Base-by-base conservation (phyloP, 345 rosid genomes). In the Cardiospermum halicacabum region DNA sequence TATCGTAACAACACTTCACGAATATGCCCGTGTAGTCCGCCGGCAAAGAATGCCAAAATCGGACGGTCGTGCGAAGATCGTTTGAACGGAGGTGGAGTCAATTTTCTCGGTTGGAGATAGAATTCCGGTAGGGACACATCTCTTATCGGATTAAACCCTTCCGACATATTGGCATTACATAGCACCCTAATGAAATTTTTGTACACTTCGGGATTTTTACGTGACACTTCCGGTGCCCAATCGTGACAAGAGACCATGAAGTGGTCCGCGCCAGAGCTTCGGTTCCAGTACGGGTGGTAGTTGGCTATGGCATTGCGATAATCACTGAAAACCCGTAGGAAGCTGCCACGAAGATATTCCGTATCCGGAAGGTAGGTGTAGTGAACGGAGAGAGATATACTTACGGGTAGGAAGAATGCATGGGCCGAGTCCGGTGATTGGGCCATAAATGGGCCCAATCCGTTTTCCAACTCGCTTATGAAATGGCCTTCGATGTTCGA, bases 121-220 rank as follows among this genome's bases (percentile, higher is more conserved):
- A 84, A 51, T 58, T 81, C 94, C 0, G 94, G 89, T 36, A 89
- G n/a, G 3, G 97, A 57, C 21, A 84, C 89, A 39, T 92, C 96
- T 75, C 85, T 81, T 2, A 19, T 1, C 1, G 90, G 90, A 0
- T 45, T 65, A 74, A 91, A 91, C 8, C 91, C 87, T 66, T 89
- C 96, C 0, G 92, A 77, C 4, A 79, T 65, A 54, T 91, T 91
- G 66, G 97, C 97, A 66, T 89, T 91, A 75, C 96, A 89, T 1
- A 89, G 82, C 19, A 76, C 97, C 58, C 94, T 78, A 0, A 85
- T 74, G 51, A 87, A 84, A 59, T 79, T 69, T 67, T 69, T 79
- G 83, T 74, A 87, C 24, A 84, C 53, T 48, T 74, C 71, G 32
- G 83, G 89, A 47, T 82, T 62, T 25, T 21, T 58, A 13, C 51